Evolutionary conservation across 345 rosid genomes (phyloP), one percentile per base, ranked within the genome.

Genomic region (Chamaenerion angustifolium): DNA sequence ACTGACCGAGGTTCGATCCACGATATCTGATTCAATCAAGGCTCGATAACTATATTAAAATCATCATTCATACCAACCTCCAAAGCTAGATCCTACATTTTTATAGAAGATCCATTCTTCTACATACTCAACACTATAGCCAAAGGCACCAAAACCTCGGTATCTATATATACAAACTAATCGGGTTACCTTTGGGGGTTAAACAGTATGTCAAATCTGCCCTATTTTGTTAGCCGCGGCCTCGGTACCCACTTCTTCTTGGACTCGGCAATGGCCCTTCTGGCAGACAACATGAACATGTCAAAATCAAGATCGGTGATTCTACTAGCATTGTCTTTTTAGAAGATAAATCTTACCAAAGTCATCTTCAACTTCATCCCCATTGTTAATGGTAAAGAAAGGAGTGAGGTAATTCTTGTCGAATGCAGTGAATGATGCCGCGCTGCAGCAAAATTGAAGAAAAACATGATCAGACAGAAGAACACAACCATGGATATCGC

Each of bases 331-430:
- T 31, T 8, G 5, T 7, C 10, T 1, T 31, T 31, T 31, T 3
- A 31, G 8, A 31, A 31, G 5, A 5, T 7, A 31, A 3, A 31
- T 31, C 42, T 71, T 59, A 81, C 89, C 85, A 48, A n/a, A 58
- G 16, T 68, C 77, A 13, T 76, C 83, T 4, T 71, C 81, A 5
- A 71, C 85, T 12, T 67, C 77, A 61, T 88, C 89, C 57, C 82
- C 85, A 56, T 76, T 83, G 42, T 80, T 74, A 72, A 84, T 86
- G 9, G 95, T 86, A 69, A 86, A 86, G 64, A 86, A 80, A 1
- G 95, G 85, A 43, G 95, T 80, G 58, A 82, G 83, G 71, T 76
- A 85, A 60, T 88, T 85, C 71, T 56, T 85, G 57, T 85, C 95
- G 55, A 77, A 61, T 58, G 82, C 87, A 12, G 88, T 71, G 63